Base-by-base conservation (phyloP, 345 rosid genomes). In the Ricinus communis region DNA sequence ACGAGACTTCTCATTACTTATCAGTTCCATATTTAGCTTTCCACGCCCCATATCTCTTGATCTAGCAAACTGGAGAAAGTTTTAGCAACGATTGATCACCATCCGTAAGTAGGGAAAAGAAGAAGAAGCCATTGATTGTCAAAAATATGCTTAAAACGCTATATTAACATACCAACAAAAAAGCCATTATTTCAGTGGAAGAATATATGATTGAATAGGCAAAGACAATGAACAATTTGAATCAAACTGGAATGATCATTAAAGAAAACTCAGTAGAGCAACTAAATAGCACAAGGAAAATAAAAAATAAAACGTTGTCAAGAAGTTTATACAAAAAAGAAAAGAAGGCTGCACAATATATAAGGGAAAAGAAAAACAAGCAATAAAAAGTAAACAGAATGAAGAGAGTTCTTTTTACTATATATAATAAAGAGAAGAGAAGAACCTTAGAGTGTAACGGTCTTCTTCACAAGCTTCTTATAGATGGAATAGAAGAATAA, bases 41-140 rank as follows among this genome's bases (percentile, higher is more conserved):
- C 83, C 81, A 2, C 85, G 79, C 16, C 81, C 85, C 85, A 82
- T 82, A 1, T 62, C 27, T 31, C 22, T 46, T 40, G 21, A 64
- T 12, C 68, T 46, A 46, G 36, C 41, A 59, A 59, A 10, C 15
- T 9, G 2, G 2, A 5, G 5, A 21, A 53, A 7, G 5, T 57
- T 56, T 5, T 56, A 56, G 9, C n/a, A n/a, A n/a, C n/a, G n/a
- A n/a, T n/a, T n/a, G n/a, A n/a, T n/a, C n/a, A n/a, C n/a, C n/a
- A n/a, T n/a, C n/a, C 3, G 24, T 5, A 24, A 54, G 0, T 22
- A 8, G 3, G 14, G 14, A 47, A 22, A 11, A 54, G 14, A 25
- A 54, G 9, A 25, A 24, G 10, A 6, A 33, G 4, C 38, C 38
- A 33, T 33, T 33, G 38, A 33, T 33, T 6, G 6, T 2, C 38